Percentiles rank a stretch among this genome's conserved stretches.
phyloP scores from a whole-genome alignment of 2,329 filamentous ascomycete species.

The Colletotrichum agaves region DNA sequence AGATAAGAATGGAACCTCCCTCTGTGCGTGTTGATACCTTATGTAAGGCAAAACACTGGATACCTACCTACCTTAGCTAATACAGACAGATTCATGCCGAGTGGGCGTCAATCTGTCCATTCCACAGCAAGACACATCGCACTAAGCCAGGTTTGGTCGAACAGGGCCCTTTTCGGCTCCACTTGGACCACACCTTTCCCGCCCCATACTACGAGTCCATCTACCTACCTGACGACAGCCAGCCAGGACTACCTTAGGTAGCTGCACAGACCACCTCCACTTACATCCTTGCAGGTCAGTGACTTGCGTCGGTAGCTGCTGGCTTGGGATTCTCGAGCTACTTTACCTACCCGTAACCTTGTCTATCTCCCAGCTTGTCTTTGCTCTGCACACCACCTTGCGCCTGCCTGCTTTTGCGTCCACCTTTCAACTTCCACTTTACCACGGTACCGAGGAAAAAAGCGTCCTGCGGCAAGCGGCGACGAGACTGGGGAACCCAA shows the following conservation, averaged over 20 bases:
- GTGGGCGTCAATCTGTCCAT: no score
- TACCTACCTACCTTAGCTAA: no score
- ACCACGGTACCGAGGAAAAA: conserved; percentile 12
- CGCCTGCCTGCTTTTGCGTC: neutral
- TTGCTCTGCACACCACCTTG: neutral
- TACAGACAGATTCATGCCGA: no score
- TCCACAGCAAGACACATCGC: no score
- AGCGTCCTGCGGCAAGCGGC: conserved; percentile 3
- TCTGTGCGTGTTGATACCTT: no score
- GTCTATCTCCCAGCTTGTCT: neutral
- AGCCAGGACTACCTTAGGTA: neutral
- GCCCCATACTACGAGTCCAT: neutral
- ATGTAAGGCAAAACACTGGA: no score
- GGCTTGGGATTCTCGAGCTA: neutral
- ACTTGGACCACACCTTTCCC: neutral
- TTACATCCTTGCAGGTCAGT: conserved; percentile 22
- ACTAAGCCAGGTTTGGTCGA: no score
- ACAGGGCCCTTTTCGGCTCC: neutral
- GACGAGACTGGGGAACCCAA: conserved; percentile 15
- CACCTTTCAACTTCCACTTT: neutral
- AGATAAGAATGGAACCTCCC: no score
- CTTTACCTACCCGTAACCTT: conserved; percentile 4
- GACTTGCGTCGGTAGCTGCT: conserved; percentile 12
- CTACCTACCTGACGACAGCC: no score
- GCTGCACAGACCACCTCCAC: conserved; percentile 16